Base-by-base conservation (phyloP, 2,329 filamentous ascomycete genomes). In the Colletotrichum truncatum region DNA sequence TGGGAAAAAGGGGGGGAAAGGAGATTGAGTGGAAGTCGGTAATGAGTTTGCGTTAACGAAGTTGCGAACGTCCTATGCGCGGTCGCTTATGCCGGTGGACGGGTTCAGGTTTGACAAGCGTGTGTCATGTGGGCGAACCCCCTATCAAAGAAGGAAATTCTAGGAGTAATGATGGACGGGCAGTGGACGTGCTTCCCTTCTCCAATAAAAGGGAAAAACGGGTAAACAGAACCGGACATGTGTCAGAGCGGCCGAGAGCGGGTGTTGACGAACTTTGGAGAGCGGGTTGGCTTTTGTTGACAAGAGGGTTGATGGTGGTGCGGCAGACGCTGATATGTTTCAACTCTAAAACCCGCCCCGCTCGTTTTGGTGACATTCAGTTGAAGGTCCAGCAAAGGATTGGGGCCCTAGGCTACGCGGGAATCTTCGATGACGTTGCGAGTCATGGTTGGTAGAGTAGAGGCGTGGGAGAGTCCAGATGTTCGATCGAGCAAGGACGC, bases 301-400 rank as follows among this genome's bases (percentile, higher is more conserved):
- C 18, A 41, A 18, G 16, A n/a, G 46, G 26, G 28, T 48, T 11
- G 32, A 45, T 45, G 43, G 45, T 51, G 41, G 18, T 28, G 41
- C 43, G 16, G 45, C 9, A 18, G 34, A 34, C 36, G 26, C n/a
- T 34, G 16, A 65, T 32, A 54, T 65, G 63, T 65, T 62, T 62
- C 63, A 65, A 56, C 57, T 65, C 57, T 51, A 55, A 65, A 65
- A 65, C 63, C 14, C 10, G 57, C 63, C 63, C 57, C 63, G 57
- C 58, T 56, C 45, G 57, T 23, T 36, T 54, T 65, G 43, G 30
- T 54, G 34, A 60, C 34, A 23, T 45, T 45, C 16, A 41, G 39
- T 49, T 57, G 41, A 23, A 12, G n/a, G 28, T n/a, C n/a, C n/a
- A n/a, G n/a, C n/a, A 34, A 12, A 43, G 10, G 38, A 39, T 11